Base-by-base conservation (phyloP, 345 rosid species). In the Eucalyptus tenuipes region DNA sequence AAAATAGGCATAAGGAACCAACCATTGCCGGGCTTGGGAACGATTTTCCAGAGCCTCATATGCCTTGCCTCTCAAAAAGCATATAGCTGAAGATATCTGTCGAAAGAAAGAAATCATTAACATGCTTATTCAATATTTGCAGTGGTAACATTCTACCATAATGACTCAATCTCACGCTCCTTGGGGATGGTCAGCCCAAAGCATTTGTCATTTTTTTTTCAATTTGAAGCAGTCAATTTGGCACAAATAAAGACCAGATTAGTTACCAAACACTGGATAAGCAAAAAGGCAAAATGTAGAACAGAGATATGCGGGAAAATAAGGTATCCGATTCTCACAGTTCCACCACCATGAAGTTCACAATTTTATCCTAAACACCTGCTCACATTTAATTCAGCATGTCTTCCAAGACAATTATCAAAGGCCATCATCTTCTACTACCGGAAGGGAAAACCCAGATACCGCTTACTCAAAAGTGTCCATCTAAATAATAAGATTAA, bases 1-100 rank as follows among this genome's bases (percentile, higher is more conserved):
- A 86, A 20, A 33, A 53, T 25, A 42, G 66, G 64, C 44, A 59
- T 12, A 86, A 86, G 87, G 22, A 68, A 88, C 96, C 88, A 88
- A 98, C 99, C 99, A 98, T 75, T 90, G 97, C 87, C 97, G 95
- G 92, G 99, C 98, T 89, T 94, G 99, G 13, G 96, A 93, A 89
- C 97, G 96, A 90, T 97, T 98, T 92, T 97, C 97, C 90, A 98
- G 91, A 85, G 99, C 99, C 93, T 96, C 96, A 37, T 93, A 98
- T 86, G 99, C 97, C 94, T 93, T 97, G 79, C 99, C 99, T 93
- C 99, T 93, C 57, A 98, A 88, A 91, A 98, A 98, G 92, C 98
- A 98, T 91, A 97, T 95, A 59, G 99, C 99, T 3, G 99, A 95
- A 87, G 97, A 93, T 75, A 97, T 96, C 99, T 97, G 92, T 25